A percentile compares a stretch with the other conserved stretches of the same genome.
Conservation (phyloP, 371 early-diverging fungal species). For the Blyttiomyces sp. region DNA sequence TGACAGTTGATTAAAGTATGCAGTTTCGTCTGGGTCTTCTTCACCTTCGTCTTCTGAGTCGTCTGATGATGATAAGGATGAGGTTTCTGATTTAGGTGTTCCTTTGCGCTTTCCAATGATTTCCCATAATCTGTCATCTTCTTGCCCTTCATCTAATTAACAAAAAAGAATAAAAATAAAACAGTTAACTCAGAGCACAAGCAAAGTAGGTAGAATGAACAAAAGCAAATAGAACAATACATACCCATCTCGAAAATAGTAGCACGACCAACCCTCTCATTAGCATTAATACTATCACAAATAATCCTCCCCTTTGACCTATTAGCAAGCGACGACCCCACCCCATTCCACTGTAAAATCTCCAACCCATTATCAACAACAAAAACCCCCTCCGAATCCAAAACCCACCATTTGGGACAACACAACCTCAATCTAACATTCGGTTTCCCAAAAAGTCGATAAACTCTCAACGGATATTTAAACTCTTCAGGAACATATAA, state of each 20-base stretch:
- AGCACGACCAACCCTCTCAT: constrained; percentile 38
- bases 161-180: not conserved
- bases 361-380: constrained; percentile 40
- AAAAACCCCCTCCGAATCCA: constrained; percentile 28
- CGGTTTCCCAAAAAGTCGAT: constrained; percentile 26
- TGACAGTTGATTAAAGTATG: too few species aligned
- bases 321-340: constrained; percentile 10
- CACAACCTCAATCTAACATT: not conserved
- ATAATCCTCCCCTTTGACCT: constrained; percentile 37
- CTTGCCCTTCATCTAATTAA: constrained; percentile 26
- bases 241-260: constrained; percentile 28
- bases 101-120: too few species aligned
- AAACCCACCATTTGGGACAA: constrained; percentile 15
- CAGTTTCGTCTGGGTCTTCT: too few species aligned
- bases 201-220: not conserved
- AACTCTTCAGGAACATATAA: constrained; percentile 32
- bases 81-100: too few species aligned
- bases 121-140: constrained; percentile 24
- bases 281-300: constrained; percentile 27
- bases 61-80: too few species aligned
- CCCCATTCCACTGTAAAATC: constrained; percentile 47
- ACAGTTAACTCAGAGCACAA: not conserved
- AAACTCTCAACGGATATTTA: constrained; percentile 31
- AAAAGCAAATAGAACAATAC: not conserved
- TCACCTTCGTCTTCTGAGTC: too few species aligned